Evolutionary conservation across 495 filamentous ascomycete species (phyloP).

Genomic region (Penicillium steckii): DNA sequence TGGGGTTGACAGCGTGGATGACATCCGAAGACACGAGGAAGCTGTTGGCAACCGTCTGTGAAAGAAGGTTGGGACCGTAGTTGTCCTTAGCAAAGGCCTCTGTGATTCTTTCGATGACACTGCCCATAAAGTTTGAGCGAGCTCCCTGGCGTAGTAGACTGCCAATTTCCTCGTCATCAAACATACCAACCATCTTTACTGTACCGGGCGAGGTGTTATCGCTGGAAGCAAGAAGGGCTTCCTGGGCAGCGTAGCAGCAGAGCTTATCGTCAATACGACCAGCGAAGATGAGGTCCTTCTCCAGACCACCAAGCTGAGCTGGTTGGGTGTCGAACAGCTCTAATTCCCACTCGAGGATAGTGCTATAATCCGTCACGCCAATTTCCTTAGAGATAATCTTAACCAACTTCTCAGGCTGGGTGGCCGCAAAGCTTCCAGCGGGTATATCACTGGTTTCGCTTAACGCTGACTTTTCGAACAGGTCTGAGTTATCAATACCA

Average conservation of each 20-base stretch:
- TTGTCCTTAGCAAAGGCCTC: slow-evolving; percentile 59
- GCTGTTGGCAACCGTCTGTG: slow-evolving; percentile 85
- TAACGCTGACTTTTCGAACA: slow-evolving; percentile 29
- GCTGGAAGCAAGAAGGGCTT: slow-evolving; percentile 72
- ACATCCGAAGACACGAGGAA: slow-evolving; percentile 95
- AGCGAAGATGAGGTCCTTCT: slow-evolving; percentile 93
- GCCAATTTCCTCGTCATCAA: slow-evolving; percentile 96
- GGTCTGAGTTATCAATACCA: slow-evolving; percentile 75
- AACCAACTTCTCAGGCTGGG: slow-evolving; percentile 81
- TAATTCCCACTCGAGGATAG: slow-evolving; percentile 94
- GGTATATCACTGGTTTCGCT: slow-evolving; percentile 31
- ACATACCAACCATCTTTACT: slow-evolving; percentile 85
- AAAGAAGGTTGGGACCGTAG: slow-evolving; percentile 65
- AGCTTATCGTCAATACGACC: slow-evolving; percentile 96
- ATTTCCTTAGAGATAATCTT: slow-evolving; percentile 76
- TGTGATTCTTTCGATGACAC: slow-evolving; percentile 73
- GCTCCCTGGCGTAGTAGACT: slow-evolving; percentile 88
- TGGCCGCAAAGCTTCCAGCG: slow-evolving; percentile 66
- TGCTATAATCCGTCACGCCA: slow-evolving; percentile 61
- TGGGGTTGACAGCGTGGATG: slow-evolving; percentile 92
- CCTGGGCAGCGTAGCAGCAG: slow-evolving; percentile 87
- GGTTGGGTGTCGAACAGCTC: slow-evolving; percentile 93
- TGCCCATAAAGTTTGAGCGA: slow-evolving; percentile 79
- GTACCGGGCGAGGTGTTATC: slow-evolving; percentile 50
- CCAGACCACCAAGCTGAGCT: slow-evolving; percentile 77